These are phyloP conservation scores for Polygonum aviculare DNA, from an alignment of 148 eudicot genomes.

Conservation along the genomic window DNA sequence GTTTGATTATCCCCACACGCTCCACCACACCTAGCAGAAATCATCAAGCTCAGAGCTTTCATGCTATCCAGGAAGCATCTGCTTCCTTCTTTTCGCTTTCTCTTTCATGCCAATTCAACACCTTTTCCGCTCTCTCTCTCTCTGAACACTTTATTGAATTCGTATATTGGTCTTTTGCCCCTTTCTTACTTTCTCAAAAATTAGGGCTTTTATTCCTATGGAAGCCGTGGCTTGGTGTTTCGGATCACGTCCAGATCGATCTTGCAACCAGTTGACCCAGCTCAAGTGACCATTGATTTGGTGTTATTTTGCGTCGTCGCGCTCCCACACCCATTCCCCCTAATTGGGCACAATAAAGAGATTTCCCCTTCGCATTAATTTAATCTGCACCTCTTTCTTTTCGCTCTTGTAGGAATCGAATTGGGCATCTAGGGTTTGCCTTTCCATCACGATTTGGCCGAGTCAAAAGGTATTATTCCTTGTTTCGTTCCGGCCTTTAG, in stretches of 20 bases:
- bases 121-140: background rate
- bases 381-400: conserved; percentile 2
- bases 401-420: background rate
- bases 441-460: conserved; percentile 5
- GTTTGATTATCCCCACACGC: conserved; percentile 3
- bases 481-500: background rate
- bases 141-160: background rate
- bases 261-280: background rate
- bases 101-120: background rate
- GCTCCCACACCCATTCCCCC: background rate
- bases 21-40: background rate
- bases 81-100: conserved; percentile 11
- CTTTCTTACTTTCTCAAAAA: background rate
- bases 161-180: conserved; percentile 2
- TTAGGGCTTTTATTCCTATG: background rate
- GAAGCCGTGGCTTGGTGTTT: conserved; percentile 7
- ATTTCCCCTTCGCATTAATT: background rate
- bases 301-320: background rate
- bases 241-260: conserved; percentile 9
- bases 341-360: background rate
- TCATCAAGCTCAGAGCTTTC: conserved; percentile 6
- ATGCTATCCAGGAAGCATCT: conserved; percentile 8
- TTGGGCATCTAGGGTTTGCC: conserved; percentile 8
- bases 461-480: conserved; percentile 1
- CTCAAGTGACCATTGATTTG: background rate